Percentiles rank a stretch among this genome's conserved stretches.
phyloP scores from a whole-genome alignment of 495 filamentous ascomycete species.

The Aspergillus funiculosus region DNA sequence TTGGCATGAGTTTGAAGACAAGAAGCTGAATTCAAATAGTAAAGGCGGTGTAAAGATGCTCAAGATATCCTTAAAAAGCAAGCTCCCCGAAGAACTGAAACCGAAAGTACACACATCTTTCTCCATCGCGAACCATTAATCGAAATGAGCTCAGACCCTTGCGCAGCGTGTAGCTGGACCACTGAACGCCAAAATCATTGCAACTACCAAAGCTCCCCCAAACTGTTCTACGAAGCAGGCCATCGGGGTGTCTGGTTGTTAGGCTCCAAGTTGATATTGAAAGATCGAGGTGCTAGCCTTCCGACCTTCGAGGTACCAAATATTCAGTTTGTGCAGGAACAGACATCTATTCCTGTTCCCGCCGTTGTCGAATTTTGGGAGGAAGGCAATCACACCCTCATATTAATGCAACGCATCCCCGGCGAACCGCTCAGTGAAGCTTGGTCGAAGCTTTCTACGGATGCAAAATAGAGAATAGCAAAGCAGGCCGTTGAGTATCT shows the following conservation, averaged over 20 bases:
- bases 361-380: conserved; percentile 20
- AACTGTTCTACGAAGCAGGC: conserved; percentile 30
- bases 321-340: conserved; percentile 18
- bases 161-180: conserved; percentile 27
- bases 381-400: conserved; percentile 10
- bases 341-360: conserved; percentile 24
- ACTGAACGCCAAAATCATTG: conserved; percentile 21
- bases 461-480: conserved; percentile 24
- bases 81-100: too few species aligned
- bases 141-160: conserved; percentile 6
- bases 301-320: conserved; percentile 15
- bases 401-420: conserved; percentile 19
- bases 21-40: too few species aligned
- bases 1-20: too few species aligned
- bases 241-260: conserved; percentile 30
- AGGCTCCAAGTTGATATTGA: conserved; percentile 28
- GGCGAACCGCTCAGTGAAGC: conserved; percentile 20
- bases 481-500: conserved; percentile 28
- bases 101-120: too few species aligned
- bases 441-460: conserved; percentile 18
- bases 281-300: conserved; percentile 18
- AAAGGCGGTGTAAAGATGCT: too few species aligned
- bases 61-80: too few species aligned
- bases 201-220: conserved; percentile 28
- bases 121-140: not conserved